A percentile compares a stretch with the other conserved stretches of the same genome.
phyloP scores from a whole-genome alignment of 257 asterid species.

The Nicotiana paniculata region DNA sequence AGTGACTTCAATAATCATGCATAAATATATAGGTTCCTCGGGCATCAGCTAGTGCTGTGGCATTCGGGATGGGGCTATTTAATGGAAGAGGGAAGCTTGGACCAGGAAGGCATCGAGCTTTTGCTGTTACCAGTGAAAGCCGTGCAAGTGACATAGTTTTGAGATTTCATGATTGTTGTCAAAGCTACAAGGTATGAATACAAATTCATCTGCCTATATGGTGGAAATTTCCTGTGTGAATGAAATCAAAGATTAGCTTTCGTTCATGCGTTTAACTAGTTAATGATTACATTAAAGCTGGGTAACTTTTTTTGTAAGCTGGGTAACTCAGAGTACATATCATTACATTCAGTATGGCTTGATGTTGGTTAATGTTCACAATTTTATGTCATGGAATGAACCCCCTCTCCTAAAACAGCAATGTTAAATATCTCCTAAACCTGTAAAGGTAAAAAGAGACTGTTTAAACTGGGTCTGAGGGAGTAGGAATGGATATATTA shows the following conservation, averaged over 20 bases:
- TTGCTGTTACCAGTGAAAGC: conserved; percentile 92
- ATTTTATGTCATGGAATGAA: background rate
- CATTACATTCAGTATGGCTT: background rate
- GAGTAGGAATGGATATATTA: background rate
- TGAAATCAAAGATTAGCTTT: background rate
- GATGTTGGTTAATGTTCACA: background rate
- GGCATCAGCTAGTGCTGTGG: conserved; percentile 96
- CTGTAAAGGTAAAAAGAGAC: background rate
- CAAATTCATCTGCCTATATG: background rate
- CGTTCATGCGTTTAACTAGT: background rate
- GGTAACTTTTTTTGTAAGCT: background rate
- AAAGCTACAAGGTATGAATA: conserved; percentile 72
- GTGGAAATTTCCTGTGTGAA: background rate
- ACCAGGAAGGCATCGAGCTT: conserved; percentile 77
- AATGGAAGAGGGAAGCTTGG: conserved; percentile 83
- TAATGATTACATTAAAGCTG: background rate
- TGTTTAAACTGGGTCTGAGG: background rate
- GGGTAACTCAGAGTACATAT: background rate
- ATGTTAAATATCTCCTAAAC: background rate
- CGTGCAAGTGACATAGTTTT: conserved; percentile 87
- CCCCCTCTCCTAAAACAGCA: background rate
- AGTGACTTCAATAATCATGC: background rate
- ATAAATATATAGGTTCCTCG: conserved; percentile 53
- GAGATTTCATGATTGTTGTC: conserved; percentile 96
- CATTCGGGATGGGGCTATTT: conserved; percentile 96